These are phyloP conservation scores for Aspergillus vadensis DNA, from an alignment of 2,329 filamentous ascomycete species.

Conservation along the genomic window DNA sequence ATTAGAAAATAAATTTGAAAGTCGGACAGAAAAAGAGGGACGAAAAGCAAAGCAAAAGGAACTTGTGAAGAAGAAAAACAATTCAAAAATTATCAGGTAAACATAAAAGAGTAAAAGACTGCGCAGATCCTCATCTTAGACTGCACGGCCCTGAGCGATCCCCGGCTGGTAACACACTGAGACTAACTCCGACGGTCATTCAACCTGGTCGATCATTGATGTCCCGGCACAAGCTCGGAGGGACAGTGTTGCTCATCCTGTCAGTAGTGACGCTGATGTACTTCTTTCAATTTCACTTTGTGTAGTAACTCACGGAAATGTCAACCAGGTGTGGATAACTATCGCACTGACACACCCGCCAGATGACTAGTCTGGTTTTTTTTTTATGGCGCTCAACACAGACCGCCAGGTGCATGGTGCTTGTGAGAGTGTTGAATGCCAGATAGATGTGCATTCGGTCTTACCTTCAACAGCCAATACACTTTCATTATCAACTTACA, in stretches of 20 bases:
- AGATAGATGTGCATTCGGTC: slow-evolving; percentile 15
- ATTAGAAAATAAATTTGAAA: neutral
- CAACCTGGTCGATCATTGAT: slow-evolving; percentile 6
- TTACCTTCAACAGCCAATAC: slow-evolving; percentile 6
- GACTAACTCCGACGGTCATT: neutral
- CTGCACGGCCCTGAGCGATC: slow-evolving; percentile 1
- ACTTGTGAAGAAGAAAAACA: too few relatives aligned
- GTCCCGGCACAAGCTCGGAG: neutral
- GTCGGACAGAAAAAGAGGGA: too few relatives aligned
- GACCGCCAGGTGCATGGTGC: slow-evolving; percentile 22
- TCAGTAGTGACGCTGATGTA: neutral
- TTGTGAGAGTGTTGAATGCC: slow-evolving; percentile 4
- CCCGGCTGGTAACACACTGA: neutral
- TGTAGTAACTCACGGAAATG: neutral
- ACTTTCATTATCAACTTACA: slow-evolving; percentile 12
- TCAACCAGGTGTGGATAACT: neutral
- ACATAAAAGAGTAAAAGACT: too few relatives aligned
- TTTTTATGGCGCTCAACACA: slow-evolving; percentile 14
- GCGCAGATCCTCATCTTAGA: neutral
- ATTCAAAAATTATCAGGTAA: too few relatives aligned
- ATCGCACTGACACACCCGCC: neutral
- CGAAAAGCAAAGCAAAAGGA: too few relatives aligned
- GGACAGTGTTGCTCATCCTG: too few relatives aligned
- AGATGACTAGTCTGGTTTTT: slow-evolving; percentile 2
- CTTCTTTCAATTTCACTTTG: too few relatives aligned